Percentiles rank a stretch among this genome's conserved stretches.
These are phyloP conservation scores for Alternaria triticimaculans DNA, from an alignment of 2,329 filamentous ascomycete species.

Conservation along the genomic window DNA sequence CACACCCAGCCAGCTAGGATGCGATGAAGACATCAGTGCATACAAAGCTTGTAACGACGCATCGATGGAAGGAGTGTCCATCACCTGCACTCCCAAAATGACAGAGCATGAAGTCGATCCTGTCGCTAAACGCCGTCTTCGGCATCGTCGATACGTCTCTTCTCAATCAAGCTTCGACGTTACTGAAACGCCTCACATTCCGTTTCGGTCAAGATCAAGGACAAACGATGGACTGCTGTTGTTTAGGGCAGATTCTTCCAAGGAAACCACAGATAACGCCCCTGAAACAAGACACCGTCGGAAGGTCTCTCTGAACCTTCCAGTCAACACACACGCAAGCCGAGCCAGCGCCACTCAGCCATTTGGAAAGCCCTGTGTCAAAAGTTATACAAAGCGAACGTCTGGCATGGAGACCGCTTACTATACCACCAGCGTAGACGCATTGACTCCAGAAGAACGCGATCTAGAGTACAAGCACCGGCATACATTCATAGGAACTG, in stretches of 20 bases:
- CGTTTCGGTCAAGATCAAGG: constrained; percentile 7
- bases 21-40: neutral
- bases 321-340: constrained; percentile 5
- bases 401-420: neutral
- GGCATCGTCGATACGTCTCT: neutral
- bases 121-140: neutral
- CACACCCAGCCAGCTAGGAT: neutral
- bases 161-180: neutral
- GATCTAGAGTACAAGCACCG: constrained; percentile 40
- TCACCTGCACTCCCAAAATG: neutral
- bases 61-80: neutral
- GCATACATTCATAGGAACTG: constrained; percentile 41
- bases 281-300: constrained; percentile 7
- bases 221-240: constrained; percentile 16
- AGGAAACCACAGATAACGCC: neutral
- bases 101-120: neutral
- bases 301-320: constrained; percentile 20
- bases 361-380: neutral
- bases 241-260: constrained; percentile 12
- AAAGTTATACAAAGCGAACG: neutral
- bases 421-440: neutral
- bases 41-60: neutral
- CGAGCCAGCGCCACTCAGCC: neutral
- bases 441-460: constrained; percentile 14
- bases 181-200: neutral